phyloP scores from a whole-genome alignment of 345 rosid genomes.

The Raphanus sativus region DNA sequence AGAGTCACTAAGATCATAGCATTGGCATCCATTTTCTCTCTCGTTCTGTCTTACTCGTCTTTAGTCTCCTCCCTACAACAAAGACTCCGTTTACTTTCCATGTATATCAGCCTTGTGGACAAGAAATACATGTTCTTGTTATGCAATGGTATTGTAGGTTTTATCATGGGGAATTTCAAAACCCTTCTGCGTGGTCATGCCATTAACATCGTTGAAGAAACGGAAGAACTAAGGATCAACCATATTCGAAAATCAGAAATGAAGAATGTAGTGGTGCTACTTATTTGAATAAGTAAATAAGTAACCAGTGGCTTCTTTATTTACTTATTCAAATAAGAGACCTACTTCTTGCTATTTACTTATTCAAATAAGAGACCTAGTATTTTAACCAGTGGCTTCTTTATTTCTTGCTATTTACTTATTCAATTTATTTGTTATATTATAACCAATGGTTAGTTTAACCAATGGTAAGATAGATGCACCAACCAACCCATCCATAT shows the following conservation, averaged over 20 bases:
- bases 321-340: no score
- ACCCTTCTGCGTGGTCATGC: conserved; percentile 6
- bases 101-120: conserved; percentile 37
- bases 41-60: conserved; percentile 39
- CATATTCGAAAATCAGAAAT: not conserved
- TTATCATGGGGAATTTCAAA: conserved; percentile 38
- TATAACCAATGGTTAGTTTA: no score
- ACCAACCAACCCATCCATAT: no score
- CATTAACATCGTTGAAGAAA: not conserved
- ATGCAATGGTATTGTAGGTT: conserved; percentile 65
- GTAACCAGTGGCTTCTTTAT: no score
- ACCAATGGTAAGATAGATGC: no score
- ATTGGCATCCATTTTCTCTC: conserved; percentile 42
- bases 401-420: no score
- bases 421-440: no score
- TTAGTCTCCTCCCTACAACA: conserved; percentile 35
- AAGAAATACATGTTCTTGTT: conserved; percentile 69
- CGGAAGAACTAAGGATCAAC: conserved; percentile 12
- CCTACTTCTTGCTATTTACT: no score
- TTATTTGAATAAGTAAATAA: no score
- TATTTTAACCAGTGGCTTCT: no score
- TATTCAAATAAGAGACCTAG: no score
- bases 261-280: conserved; percentile 19
- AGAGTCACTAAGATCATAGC: conserved; percentile 37
- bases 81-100: conserved; percentile 29